A percentile compares a stretch with the other conserved stretches of the same genome.
Evolutionary conservation across 805 yeast genomes (phyloP).

Genomic region (Zygosaccharomyces bisporus): DNA sequence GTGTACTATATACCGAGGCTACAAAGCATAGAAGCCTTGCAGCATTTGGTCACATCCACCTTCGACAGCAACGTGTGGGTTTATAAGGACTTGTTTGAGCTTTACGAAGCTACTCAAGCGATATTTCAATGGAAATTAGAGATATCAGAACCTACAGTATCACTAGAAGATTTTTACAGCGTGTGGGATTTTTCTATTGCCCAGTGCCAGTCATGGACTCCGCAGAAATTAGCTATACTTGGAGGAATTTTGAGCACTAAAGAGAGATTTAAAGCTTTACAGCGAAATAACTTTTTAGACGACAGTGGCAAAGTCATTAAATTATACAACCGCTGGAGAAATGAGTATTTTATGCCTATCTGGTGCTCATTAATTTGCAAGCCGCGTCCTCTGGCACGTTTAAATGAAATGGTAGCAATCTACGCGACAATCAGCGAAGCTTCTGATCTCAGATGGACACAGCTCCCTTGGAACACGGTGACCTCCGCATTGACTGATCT

Average conservation of each 20-base stretch:
- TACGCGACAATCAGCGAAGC: constrained; percentile 17
- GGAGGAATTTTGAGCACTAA: constrained; percentile 27
- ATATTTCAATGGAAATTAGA: constrained; percentile 31
- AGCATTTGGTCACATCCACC: constrained; percentile 14
- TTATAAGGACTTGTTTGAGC: constrained; percentile 10
- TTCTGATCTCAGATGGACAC: constrained; percentile 2
- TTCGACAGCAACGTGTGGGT: constrained; percentile 17
- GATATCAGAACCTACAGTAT: constrained; percentile 32
- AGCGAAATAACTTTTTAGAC: constrained; percentile 24
- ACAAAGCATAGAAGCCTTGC: constrained; percentile 12
- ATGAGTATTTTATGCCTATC: constrained; percentile 22
- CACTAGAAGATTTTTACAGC: constrained; percentile 22
- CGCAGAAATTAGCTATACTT: constrained; percentile 22
- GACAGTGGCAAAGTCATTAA: constrained; percentile 19
- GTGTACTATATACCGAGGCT: constrained; percentile 31
- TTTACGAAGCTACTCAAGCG: constrained; percentile 22
- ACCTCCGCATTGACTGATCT: constrained; percentile 15
- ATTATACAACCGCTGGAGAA: constrained; percentile 24
- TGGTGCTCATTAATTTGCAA: constrained; percentile 14
- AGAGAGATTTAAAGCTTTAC: constrained; percentile 18
- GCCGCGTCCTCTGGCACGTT: not conserved
- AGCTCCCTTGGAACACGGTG: constrained; percentile 19
- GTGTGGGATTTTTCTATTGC: constrained; percentile 23
- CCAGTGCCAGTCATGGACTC: constrained; percentile 22
- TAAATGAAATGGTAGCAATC: constrained; percentile 9